These are phyloP conservation scores for Scenedesmus sp. DNA, from an alignment of 163 green algal genomes.

Conservation along the genomic window DNA sequence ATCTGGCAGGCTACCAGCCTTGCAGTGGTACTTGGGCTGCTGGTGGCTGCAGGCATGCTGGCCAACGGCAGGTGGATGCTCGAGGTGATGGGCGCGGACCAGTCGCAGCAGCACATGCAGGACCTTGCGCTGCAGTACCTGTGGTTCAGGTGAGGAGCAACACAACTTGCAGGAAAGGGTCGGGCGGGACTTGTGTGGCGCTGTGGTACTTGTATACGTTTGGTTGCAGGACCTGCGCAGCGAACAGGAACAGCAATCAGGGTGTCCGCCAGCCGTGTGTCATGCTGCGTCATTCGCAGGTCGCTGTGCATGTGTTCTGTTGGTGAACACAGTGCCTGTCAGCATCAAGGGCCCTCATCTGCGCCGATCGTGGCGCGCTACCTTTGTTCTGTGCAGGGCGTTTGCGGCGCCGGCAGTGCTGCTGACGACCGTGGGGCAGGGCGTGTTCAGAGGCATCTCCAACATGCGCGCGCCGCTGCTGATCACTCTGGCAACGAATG, in stretches of 20 bases:
- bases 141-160: conserved; percentile 54
- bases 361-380: too few species aligned
- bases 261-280: neutral
- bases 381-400: conserved; percentile 55
- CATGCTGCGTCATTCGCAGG: neutral
- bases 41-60: conserved; percentile 57
- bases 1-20: conserved; percentile 67
- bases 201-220: neutral
- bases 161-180: neutral
- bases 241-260: neutral
- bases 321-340: neutral
- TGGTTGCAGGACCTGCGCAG: neutral
- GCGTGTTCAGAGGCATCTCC: conserved; percentile 74
- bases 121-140: conserved; percentile 72
- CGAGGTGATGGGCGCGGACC: conserved; percentile 73
- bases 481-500: conserved; percentile 76
- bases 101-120: conserved; percentile 53
- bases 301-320: neutral
- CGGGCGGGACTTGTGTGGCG: neutral
- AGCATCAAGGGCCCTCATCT: neutral
- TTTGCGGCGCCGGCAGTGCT: conserved; percentile 76
- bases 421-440: conserved; percentile 72
- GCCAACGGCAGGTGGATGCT: conserved; percentile 59
- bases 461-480: conserved; percentile 80
- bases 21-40: conserved; percentile 65